Evolutionary conservation across 148 eudicot species (phyloP).

Genomic region (Camellia japonica): DNA sequence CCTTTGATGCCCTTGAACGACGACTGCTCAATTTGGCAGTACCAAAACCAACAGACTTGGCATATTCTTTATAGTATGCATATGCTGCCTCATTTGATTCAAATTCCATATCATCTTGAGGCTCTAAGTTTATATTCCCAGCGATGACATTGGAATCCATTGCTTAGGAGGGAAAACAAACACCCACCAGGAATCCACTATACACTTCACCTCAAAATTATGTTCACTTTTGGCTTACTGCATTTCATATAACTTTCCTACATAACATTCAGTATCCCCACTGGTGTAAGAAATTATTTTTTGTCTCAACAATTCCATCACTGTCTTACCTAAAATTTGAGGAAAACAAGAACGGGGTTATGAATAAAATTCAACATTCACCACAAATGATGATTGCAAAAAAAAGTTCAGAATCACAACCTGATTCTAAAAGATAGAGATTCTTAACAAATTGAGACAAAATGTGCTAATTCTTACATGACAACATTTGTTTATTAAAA

Average conservation of each 20-base stretch:
- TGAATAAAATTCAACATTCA: background rate
- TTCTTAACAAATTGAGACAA: background rate
- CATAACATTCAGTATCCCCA: background rate
- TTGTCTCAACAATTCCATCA: constrained; percentile 1
- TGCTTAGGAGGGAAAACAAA: background rate
- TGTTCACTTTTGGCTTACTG: constrained; percentile 11
- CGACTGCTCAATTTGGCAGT: constrained; percentile 75
- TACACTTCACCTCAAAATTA: background rate
- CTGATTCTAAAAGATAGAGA: background rate
- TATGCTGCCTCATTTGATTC: constrained; percentile 66
- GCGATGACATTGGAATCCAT: constrained; percentile 34
- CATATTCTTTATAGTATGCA: constrained; percentile 62
- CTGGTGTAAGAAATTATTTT: background rate
- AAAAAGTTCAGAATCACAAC: background rate
- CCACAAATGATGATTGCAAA: background rate
- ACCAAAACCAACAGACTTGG: constrained; percentile 63
- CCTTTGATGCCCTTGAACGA: constrained; percentile 63
- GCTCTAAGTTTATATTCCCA: constrained; percentile 37
- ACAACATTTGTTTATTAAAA: too few relatives aligned
- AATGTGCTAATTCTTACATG: too few relatives aligned
- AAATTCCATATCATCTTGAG: constrained; percentile 52
- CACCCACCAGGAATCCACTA: background rate
- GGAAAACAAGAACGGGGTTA: background rate
- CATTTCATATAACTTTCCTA: background rate
- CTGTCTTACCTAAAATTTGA: background rate